A percentile compares a stretch with the other conserved stretches of the same genome.
phyloP scores from a whole-genome alignment of 2,329 filamentous ascomycete genomes.

The Paecilomyces fulvus region DNA sequence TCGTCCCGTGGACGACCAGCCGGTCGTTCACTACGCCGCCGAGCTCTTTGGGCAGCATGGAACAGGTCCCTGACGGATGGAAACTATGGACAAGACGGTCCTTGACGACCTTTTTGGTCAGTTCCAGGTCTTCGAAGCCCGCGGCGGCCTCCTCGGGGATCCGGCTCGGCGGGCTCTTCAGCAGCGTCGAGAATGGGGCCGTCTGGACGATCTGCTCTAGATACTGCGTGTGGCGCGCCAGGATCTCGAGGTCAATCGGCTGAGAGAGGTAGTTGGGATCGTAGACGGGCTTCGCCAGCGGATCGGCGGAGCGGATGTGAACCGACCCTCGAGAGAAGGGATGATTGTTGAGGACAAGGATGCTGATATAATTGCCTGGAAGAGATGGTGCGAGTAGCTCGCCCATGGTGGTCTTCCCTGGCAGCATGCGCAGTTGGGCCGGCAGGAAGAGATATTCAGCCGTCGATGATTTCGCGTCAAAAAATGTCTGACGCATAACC shows the following conservation, averaged over 20 bases:
- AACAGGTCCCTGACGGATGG: slow-evolving; percentile 18
- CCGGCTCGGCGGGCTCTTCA: slow-evolving; percentile 9
- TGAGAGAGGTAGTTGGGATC: slow-evolving; percentile 39
- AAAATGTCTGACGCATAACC: slow-evolving; percentile 8
- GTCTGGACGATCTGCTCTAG: slow-evolving; percentile 14
- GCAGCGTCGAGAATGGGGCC: slow-evolving; percentile 9
- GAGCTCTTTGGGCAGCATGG: slow-evolving; percentile 13
- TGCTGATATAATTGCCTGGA: slow-evolving; percentile 13
- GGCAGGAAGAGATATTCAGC: slow-evolving; percentile 10
- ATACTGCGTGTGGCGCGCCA: slow-evolving; percentile 21
- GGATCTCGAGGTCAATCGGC: slow-evolving; percentile 35
- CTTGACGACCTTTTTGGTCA: slow-evolving; percentile 13
- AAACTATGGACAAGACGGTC: slow-evolving; percentile 12
- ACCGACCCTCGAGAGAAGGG: slow-evolving; percentile 25
- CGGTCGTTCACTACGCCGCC: slow-evolving; percentile 20
- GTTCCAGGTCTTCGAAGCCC: slow-evolving; percentile 11
- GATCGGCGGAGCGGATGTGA: slow-evolving; percentile 22
- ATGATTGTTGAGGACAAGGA: slow-evolving; percentile 16
- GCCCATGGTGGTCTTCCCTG: slow-evolving; percentile 7
- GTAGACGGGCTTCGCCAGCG: slow-evolving; percentile 29
- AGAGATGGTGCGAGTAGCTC: slow-evolving; percentile 8
- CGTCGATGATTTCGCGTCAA: slow-evolving; percentile 4
- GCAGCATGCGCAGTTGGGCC: slow-evolving; percentile 9
- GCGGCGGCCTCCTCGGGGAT: slow-evolving; percentile 2
- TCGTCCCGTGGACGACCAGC: slow-evolving; percentile 19